phyloP scores from a whole-genome alignment of 768 basidiomycete genomes.

The Leccinum olivaceopallidum region DNA sequence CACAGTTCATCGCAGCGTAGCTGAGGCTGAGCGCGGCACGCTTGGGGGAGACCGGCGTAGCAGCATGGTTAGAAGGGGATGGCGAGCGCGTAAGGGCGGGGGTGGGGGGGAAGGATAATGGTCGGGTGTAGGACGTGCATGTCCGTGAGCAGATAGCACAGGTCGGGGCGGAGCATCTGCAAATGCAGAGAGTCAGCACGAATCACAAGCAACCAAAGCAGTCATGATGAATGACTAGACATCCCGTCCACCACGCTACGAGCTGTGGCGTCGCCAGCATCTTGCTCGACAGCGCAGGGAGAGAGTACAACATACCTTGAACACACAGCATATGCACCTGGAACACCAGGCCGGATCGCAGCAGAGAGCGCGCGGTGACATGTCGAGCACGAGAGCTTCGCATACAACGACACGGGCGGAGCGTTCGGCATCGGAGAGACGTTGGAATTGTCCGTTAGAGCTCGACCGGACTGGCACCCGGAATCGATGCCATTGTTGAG shows the following conservation, averaged over 20 bases:
- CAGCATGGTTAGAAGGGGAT: conserved; percentile 21
- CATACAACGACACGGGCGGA: conserved; percentile 2
- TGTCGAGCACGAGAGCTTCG: conserved; percentile 30
- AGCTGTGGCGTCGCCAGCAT: background rate
- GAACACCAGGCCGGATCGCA: conserved; percentile 18
- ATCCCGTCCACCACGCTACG: background rate
- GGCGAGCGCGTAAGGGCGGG: conserved; percentile 38
- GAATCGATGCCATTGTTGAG: conserved; percentile 21
- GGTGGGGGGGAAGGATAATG: conserved; percentile 37
- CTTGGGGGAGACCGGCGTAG: conserved; percentile 26
- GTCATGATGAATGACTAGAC: background rate
- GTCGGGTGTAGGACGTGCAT: conserved; percentile 35
- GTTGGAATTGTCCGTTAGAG: conserved; percentile 24
- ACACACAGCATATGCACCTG: conserved; percentile 11
- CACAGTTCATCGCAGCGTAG: conserved; percentile 25
- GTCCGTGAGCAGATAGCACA: conserved; percentile 40
- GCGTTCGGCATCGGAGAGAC: conserved; percentile 1
- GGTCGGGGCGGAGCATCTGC: conserved; percentile 35
- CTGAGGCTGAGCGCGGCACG: conserved; percentile 29
- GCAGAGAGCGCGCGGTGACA: conserved; percentile 30
- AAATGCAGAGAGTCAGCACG: conserved; percentile 7
- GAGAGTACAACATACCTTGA: conserved; percentile 21
- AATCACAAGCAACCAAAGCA: background rate
- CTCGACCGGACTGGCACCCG: conserved; percentile 16
- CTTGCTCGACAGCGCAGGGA: background rate